These are phyloP conservation scores for Macaranga tanarius DNA, from an alignment of 441 rosid genomes.

Conservation along the genomic window DNA sequence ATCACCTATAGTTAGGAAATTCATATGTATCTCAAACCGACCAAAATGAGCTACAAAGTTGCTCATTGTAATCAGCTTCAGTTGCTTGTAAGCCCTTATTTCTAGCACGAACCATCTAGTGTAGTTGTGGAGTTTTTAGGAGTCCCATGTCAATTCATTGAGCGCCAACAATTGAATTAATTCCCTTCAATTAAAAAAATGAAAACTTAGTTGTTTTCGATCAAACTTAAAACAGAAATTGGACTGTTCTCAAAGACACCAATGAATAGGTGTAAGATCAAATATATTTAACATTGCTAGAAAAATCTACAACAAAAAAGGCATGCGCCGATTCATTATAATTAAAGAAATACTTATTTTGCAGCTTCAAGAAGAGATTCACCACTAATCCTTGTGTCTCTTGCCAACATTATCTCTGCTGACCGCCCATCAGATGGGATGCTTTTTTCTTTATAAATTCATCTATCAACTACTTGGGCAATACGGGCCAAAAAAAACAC, in stretches of 20 bases:
- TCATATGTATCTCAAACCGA: conserved; percentile 20
- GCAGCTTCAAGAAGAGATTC: conserved; percentile 81
- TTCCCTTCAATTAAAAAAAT: conserved; percentile 40
- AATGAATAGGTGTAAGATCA: not conserved
- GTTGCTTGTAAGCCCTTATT: conserved; percentile 65
- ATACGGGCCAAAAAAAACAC: not conserved
- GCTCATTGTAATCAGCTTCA: conserved; percentile 72
- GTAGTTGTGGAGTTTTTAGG: conserved; percentile 86
- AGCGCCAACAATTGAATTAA: conserved; percentile 56
- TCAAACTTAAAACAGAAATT: conserved; percentile 16
- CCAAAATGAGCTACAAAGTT: conserved; percentile 67
- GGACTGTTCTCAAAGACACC: not conserved
- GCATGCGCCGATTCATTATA: not conserved
- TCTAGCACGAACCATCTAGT: conserved; percentile 91
- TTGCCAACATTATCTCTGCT: conserved; percentile 69
- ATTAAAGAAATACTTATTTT: conserved; percentile 43
- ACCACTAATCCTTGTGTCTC: conserved; percentile 96
- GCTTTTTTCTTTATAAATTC: conserved; percentile 57
- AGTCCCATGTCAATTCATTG: conserved; percentile 71
- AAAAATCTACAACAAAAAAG: not conserved
- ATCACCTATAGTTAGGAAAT: not conserved
- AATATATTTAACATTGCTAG: conserved; percentile 1
- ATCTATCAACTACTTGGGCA: conserved; percentile 44
- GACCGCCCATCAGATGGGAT: conserved; percentile 49
- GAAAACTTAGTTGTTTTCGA: conserved; percentile 40